A percentile compares a stretch with the other conserved stretches of the same genome.
phyloP scores from a whole-genome alignment of 164 flowering plant species.

The Houttuynia cordata region DNA sequence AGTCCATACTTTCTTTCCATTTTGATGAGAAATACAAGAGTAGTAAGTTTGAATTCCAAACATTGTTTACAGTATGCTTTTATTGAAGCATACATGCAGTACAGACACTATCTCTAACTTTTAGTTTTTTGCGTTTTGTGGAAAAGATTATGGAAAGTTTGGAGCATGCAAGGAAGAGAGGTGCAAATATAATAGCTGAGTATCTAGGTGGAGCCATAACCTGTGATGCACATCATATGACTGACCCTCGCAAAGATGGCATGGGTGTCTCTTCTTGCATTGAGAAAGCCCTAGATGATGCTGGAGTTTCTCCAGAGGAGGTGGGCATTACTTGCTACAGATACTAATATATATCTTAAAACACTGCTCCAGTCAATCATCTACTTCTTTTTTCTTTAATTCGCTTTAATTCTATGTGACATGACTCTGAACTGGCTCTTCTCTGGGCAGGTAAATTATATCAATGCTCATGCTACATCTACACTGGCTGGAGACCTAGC shows the following conservation, averaged over 20 bases:
- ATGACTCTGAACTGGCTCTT: background rate
- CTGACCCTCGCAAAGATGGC: slow-evolving; percentile 58
- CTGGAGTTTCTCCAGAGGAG: slow-evolving; percentile 67
- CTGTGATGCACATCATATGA: slow-evolving; percentile 73
- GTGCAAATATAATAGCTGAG: slow-evolving; percentile 53
- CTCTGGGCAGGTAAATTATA: slow-evolving; percentile 45
- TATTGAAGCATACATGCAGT: background rate
- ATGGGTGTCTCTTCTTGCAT: slow-evolving; percentile 69
- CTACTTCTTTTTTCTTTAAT: background rate
- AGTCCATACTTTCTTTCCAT: background rate
- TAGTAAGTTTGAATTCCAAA: background rate
- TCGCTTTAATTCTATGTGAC: background rate
- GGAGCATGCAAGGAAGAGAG: slow-evolving; percentile 55
- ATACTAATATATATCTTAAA: background rate
- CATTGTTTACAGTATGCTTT: background rate
- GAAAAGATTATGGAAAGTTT: slow-evolving; percentile 56
- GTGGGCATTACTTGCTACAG: slow-evolving; percentile 11
- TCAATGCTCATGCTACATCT: slow-evolving; percentile 65
- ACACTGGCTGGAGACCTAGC: slow-evolving; percentile 59
- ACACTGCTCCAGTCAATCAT: background rate
- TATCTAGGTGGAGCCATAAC: slow-evolving; percentile 57
- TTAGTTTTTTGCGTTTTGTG: background rate
- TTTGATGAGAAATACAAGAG: background rate
- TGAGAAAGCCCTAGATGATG: slow-evolving; percentile 43
- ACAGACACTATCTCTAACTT: background rate